Evolutionary conservation across 768 basidiomycete species (phyloP).

Genomic region (Hydnum rufescens): DNA sequence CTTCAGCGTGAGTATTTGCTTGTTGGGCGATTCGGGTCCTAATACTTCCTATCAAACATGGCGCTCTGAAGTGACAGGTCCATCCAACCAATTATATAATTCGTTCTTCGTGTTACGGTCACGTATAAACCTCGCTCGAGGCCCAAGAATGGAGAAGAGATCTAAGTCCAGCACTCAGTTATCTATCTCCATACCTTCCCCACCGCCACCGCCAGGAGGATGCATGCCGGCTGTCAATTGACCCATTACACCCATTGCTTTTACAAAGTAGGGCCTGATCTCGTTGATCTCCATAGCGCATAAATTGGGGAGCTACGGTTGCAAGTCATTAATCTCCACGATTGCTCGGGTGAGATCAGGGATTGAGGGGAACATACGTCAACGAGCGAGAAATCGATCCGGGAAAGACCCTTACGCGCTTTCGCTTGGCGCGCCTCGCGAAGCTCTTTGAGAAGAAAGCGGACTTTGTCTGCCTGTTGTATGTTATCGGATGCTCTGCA

Average conservation of each 20-base stretch:
- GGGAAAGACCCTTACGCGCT: constrained; percentile 62
- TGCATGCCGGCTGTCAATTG: constrained; percentile 30
- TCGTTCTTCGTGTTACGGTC: too few species aligned
- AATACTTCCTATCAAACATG: too few species aligned
- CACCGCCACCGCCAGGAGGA: background rate
- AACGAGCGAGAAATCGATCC: constrained; percentile 31
- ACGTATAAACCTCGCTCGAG: too few species aligned
- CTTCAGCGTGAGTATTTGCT: too few species aligned
- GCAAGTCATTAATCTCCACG: background rate
- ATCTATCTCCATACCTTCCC: background rate
- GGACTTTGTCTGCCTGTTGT: constrained; percentile 61
- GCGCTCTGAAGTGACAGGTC: too few species aligned
- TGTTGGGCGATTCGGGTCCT: too few species aligned
- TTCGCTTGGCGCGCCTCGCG: constrained; percentile 92
- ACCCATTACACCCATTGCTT: constrained; percentile 54
- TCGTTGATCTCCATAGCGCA: constrained; percentile 90
- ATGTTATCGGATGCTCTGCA: constrained; percentile 79
- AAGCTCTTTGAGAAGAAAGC: constrained; percentile 79
- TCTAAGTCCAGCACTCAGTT: too few species aligned
- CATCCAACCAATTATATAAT: too few species aligned
- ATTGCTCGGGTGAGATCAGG: constrained; percentile 14
- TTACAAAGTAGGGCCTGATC: constrained; percentile 72
- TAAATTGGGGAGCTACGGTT: constrained; percentile 53
- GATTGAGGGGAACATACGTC: constrained; percentile 48
- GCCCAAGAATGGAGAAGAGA: too few species aligned